These are phyloP conservation scores for Albophoma yamanashiensis DNA, from an alignment of 2,329 filamentous ascomycete genomes.

Conservation along the genomic window DNA sequence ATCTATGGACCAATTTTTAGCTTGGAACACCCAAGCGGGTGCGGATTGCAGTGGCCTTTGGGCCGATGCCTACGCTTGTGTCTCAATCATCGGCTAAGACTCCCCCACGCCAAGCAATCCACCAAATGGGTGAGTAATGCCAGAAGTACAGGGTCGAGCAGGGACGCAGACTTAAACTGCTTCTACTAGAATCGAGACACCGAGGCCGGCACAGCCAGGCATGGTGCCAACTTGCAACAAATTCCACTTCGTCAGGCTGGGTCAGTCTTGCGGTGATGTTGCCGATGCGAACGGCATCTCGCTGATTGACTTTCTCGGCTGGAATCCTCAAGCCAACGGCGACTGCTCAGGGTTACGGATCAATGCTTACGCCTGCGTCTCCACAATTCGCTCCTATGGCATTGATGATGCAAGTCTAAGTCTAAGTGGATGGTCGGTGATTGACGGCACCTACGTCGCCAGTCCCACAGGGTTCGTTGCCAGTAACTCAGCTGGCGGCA, in stretches of 20 bases:
- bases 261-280: constrained; percentile 7
- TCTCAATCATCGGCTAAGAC: neutral
- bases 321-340: constrained; percentile 8
- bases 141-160: too few relatives aligned
- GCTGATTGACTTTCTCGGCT: constrained; percentile 7
- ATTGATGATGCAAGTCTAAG: too few relatives aligned
- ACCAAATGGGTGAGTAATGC: too few relatives aligned
- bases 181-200: constrained; percentile 4
- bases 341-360: constrained; percentile 3
- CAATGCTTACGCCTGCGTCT: constrained; percentile 14
- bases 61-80: neutral
- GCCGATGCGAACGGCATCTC: constrained; percentile 3
- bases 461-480: too few relatives aligned
- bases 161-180: too few relatives aligned
- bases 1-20: too few relatives aligned
- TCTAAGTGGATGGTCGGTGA: too few relatives aligned
- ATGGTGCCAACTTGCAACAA: constrained; percentile 10
- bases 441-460: too few relatives aligned
- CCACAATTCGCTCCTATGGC: too few relatives aligned
- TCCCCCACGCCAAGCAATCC: neutral
- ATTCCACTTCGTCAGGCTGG: constrained; percentile 7
- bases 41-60: neutral
- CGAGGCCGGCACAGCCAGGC: constrained; percentile 6
- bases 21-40: neutral
- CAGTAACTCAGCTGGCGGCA: too few relatives aligned